Evolutionary conservation across 345 rosid species (phyloP).

Genomic region (Lagerstroemia speciosa): DNA sequence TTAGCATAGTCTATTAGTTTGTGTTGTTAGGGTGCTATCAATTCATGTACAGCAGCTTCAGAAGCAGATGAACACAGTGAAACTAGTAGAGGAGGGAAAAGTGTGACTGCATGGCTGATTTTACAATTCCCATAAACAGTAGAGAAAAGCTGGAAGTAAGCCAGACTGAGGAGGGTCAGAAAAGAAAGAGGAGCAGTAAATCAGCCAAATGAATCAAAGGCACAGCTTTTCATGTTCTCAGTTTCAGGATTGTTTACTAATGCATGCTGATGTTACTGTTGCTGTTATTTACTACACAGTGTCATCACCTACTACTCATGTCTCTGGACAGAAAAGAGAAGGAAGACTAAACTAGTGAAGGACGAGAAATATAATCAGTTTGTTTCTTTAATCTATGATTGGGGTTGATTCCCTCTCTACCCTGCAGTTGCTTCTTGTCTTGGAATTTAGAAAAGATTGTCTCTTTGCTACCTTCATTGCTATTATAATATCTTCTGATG

Average conservation of each 20-base stretch:
- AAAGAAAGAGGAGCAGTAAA: constrained; percentile 2
- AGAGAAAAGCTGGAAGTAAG: neutral
- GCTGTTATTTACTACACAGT: constrained; percentile 8
- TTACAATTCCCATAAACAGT: constrained; percentile 7
- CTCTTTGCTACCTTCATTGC: constrained; percentile 2
- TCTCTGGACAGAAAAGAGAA: constrained; percentile 5
- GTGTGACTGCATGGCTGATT: constrained; percentile 9
- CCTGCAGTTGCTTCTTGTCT: constrained; percentile 2
- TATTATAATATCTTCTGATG: neutral
- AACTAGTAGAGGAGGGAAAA: neutral
- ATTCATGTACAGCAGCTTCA: constrained; percentile 22
- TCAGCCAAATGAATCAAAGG: neutral
- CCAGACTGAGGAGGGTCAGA: neutral
- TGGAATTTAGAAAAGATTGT: constrained; percentile 8
- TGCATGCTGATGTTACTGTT: constrained; percentile 9
- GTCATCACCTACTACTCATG: constrained; percentile 12
- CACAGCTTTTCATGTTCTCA: neutral
- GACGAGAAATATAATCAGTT: neutral
- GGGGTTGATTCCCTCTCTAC: neutral
- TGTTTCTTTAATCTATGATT: neutral
- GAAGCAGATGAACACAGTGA: constrained; percentile 2
- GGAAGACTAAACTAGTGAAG: constrained; percentile 4
- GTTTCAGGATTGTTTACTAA: neutral
- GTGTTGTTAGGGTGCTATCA: constrained; percentile 19
- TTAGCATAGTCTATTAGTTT: constrained; percentile 17